phyloP scores from a whole-genome alignment of 2,329 filamentous ascomycete genomes.

The Conoideocrella luteorostrata region DNA sequence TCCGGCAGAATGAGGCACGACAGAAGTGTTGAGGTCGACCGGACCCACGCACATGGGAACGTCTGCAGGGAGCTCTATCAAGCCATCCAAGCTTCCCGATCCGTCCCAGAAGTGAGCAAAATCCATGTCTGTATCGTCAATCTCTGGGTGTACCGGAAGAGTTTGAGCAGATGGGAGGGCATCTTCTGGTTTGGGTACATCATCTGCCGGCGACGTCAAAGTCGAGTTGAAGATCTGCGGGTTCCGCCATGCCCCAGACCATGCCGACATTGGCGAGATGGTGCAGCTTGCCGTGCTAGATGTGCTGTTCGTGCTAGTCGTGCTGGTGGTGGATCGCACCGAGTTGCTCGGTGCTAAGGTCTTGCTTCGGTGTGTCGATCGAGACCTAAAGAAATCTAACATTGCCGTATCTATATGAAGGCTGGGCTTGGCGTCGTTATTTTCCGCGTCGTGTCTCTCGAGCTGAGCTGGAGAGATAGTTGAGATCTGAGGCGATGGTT shows the following conservation, averaged over 20 bases:
- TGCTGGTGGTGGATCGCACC: constrained; percentile 38
- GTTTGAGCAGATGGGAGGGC: constrained; percentile 15
- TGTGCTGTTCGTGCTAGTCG: constrained; percentile 31
- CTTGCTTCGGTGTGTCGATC: constrained; percentile 30
- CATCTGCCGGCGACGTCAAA: constrained; percentile 40
- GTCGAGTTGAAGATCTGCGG: constrained; percentile 34
- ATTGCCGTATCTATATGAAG: constrained; percentile 32
- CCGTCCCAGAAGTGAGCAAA: constrained; percentile 4
- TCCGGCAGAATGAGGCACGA: too few species aligned
- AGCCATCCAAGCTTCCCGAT: constrained; percentile 18
- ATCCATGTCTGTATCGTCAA: constrained; percentile 10
- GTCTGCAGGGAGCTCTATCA: constrained; percentile 38
- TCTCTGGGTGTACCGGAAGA: constrained; percentile 15
- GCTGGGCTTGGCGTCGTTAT: constrained; percentile 23
- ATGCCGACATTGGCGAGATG: constrained; percentile 43
- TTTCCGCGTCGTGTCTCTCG: constrained; percentile 13
- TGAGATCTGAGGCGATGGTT: constrained; percentile 15
- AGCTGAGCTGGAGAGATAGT: constrained; percentile 20
- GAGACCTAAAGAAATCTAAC: constrained; percentile 25
- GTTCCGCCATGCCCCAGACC: constrained; percentile 32
- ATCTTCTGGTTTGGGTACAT: constrained; percentile 27
- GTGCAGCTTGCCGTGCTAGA: constrained; percentile 32
- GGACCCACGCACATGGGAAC: constrained; percentile 21
- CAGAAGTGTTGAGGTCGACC: too few species aligned
- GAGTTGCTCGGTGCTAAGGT: constrained; percentile 41